Conservation (phyloP, 345 rosid genomes). For the Luvunga scandens region DNA sequence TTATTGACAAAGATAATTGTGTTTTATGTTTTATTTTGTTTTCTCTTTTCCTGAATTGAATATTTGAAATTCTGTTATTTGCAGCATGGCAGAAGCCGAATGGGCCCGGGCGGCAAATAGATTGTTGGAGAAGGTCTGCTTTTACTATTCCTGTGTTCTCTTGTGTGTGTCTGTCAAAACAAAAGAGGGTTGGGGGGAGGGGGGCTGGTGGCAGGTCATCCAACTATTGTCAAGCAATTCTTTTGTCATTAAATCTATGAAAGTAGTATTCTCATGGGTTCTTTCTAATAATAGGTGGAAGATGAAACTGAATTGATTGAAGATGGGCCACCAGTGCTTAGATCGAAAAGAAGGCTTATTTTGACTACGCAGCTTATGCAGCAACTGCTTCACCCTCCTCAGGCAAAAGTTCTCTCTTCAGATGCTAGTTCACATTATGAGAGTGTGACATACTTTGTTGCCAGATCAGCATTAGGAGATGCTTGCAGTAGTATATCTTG, state of each 20-base stretch:
- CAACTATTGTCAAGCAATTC: not conserved
- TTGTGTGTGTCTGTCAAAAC: not conserved
- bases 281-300: conserved; percentile 52
- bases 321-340: conserved; percentile 40
- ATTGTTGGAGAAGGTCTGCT: conserved; percentile 67
- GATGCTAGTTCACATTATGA: conserved; percentile 52
- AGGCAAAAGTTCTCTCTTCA: conserved; percentile 48
- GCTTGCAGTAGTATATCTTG: conserved; percentile 50
- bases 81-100: conserved; percentile 65
- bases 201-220: not conserved
- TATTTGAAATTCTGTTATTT: conserved; percentile 16
- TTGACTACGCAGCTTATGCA: conserved; percentile 82
- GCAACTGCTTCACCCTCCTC: conserved; percentile 55
- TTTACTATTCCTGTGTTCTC: conserved; percentile 1
- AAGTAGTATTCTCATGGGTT: conserved; percentile 12
- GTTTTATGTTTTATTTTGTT: not conserved
- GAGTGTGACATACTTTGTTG: conserved; percentile 43
- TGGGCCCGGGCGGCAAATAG: conserved; percentile 69
- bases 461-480: conserved; percentile 67
- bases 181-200: not conserved
- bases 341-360: conserved; percentile 76
- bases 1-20: not conserved
- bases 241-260: not conserved
- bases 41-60: not conserved
- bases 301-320: conserved; percentile 48